Percentiles rank a stretch among this genome's conserved stretches.
Evolutionary conservation across 176 grass and related monocot species (phyloP).

Genomic region (Triticum monococcum): DNA sequence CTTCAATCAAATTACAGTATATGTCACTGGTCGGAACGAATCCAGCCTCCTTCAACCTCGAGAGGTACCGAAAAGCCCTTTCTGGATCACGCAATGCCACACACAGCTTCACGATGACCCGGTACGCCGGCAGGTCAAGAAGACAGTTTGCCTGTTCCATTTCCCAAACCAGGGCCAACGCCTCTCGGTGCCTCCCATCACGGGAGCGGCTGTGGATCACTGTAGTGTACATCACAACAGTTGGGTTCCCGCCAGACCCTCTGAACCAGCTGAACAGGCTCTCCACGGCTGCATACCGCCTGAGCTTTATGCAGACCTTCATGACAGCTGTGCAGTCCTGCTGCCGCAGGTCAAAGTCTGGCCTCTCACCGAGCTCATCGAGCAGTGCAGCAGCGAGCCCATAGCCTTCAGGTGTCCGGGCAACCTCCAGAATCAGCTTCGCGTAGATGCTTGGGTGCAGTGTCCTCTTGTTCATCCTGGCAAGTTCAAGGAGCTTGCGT

Average conservation of each 20-base stretch:
- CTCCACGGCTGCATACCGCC: constrained; percentile 60
- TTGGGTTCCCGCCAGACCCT: constrained; percentile 30
- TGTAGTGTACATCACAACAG: constrained; percentile 83
- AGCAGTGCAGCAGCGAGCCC: constrained; percentile 60
- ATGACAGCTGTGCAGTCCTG: constrained; percentile 78
- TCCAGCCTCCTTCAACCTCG: constrained; percentile 70
- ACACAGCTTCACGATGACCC: constrained; percentile 68
- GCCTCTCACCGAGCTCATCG: constrained; percentile 52
- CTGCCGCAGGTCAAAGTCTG: constrained; percentile 45
- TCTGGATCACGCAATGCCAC: constrained; percentile 55
- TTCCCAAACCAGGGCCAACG: constrained; percentile 74
- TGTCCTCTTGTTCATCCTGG: constrained; percentile 53
- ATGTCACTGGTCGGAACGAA: constrained; percentile 68
- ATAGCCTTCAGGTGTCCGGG: constrained; percentile 59
- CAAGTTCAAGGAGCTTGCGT: constrained; percentile 61
- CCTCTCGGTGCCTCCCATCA: constrained; percentile 53
- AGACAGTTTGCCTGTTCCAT: constrained; percentile 62
- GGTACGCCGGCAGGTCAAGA: constrained; percentile 81
- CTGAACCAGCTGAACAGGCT: constrained; percentile 74
- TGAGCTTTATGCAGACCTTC: constrained; percentile 82
- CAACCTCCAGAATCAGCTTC: constrained; percentile 66
- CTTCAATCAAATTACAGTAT: constrained; percentile 56
- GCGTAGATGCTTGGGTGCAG: constrained; percentile 47
- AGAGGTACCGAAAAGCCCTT: constrained; percentile 61
- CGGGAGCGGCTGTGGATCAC: constrained; percentile 75